Evolutionary conservation across 768 basidiomycete species (phyloP).

Genomic region (Boletus rex-veris): DNA sequence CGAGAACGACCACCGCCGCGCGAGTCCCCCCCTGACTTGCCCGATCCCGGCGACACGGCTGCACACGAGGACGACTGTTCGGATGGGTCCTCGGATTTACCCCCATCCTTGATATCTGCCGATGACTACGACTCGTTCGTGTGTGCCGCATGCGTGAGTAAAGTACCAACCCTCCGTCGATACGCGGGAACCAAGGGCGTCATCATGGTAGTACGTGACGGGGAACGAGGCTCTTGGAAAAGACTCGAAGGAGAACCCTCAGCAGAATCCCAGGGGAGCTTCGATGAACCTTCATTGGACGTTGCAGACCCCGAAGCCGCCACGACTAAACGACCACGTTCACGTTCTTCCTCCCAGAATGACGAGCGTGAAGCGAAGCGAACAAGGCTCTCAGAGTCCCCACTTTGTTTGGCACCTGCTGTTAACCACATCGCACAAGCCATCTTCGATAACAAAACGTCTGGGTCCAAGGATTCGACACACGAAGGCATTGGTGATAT

Average conservation of each 20-base stretch:
- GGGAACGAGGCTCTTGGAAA: slow-evolving; percentile 47
- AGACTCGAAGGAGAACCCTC: slow-evolving; percentile 37
- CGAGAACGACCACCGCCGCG: slow-evolving; percentile 59
- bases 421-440: slow-evolving; percentile 43
- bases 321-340: slow-evolving; percentile 45
- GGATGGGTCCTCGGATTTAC: slow-evolving; percentile 61
- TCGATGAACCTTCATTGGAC: slow-evolving; percentile 18
- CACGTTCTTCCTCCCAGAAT: slow-evolving; percentile 19
- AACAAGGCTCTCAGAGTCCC: slow-evolving; percentile 36
- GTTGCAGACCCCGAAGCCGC: slow-evolving; percentile 24
- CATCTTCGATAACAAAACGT: slow-evolving; percentile 33
- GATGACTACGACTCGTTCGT: slow-evolving; percentile 74
- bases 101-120: slow-evolving; percentile 63
- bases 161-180: slow-evolving; percentile 48
- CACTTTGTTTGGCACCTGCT: slow-evolving; percentile 56
- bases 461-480: slow-evolving; percentile 13
- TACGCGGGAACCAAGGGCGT: slow-evolving; percentile 68
- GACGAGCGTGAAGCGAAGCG: slow-evolving; percentile 43
- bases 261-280: not conserved
- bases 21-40: slow-evolving; percentile 33
- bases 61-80: slow-evolving; percentile 50
- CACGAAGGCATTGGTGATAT: slow-evolving; percentile 63
- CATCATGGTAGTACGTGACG: slow-evolving; percentile 63
- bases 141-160: slow-evolving; percentile 65
- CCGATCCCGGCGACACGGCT: not conserved